Evolutionary conservation across 169 alveolate genomes (phyloP).

Genomic region (Plasmodium gaboni): DNA sequence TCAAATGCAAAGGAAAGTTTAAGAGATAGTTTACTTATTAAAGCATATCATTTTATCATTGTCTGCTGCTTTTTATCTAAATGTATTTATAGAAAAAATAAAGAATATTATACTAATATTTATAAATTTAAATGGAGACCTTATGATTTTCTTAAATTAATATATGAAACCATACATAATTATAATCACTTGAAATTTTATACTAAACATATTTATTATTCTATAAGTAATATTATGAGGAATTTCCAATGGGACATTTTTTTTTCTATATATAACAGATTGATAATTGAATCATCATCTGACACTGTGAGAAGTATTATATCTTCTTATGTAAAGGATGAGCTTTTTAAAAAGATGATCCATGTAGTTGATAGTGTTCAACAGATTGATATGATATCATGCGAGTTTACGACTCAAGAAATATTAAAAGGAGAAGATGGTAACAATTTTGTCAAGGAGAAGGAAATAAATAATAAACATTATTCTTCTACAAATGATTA

Average conservation of each 20-base stretch:
- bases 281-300: constrained; percentile 15
- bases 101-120: constrained; percentile 40
- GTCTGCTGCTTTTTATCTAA: constrained; percentile 38
- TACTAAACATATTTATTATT: constrained; percentile 36
- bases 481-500: background rate
- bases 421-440: no score
- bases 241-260: constrained; percentile 66
- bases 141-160: constrained; percentile 41
- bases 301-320: constrained; percentile 33
- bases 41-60: constrained; percentile 64
- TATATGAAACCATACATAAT: constrained; percentile 31
- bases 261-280: constrained; percentile 36
- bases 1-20: constrained; percentile 28
- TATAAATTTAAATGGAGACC: constrained; percentile 76
- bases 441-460: background rate
- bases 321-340: constrained; percentile 54
- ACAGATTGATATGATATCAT: background rate
- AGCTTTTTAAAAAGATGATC: constrained; percentile 42
- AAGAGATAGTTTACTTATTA: constrained; percentile 24
- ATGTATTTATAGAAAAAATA: constrained; percentile 26
- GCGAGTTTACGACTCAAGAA: no score
- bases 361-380: constrained; percentile 8
- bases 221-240: constrained; percentile 73
- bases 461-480: background rate
- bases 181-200: constrained; percentile 16